These are phyloP conservation scores for Coemansia sp. DNA, from an alignment of 192 early-diverging fungal species.

Conservation along the genomic window DNA sequence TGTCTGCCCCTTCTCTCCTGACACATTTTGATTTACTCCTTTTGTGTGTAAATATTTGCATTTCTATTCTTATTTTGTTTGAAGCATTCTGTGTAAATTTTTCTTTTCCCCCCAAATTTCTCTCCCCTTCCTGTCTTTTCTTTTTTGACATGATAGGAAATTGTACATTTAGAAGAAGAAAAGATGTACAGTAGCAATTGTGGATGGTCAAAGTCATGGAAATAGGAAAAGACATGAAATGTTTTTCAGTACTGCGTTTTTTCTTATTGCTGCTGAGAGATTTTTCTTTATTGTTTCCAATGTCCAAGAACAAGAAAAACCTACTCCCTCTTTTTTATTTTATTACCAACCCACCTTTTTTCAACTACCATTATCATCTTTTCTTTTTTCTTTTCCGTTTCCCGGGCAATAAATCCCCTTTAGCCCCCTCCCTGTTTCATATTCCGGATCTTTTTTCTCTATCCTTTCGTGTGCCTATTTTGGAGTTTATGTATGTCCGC, in stretches of 20 bases:
- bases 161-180: background rate
- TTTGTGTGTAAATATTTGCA: too few relatives aligned
- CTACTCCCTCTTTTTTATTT: background rate
- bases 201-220: background rate
- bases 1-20: background rate
- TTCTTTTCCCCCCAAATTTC: background rate
- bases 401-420: background rate
- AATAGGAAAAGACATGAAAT: background rate
- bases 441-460: conserved; percentile 3
- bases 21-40: background rate
- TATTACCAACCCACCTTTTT: background rate
- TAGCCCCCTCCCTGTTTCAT: background rate
- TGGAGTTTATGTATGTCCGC: too few relatives aligned
- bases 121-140: background rate
- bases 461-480: background rate
- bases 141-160: background rate
- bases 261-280: background rate
- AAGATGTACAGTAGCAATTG: background rate
- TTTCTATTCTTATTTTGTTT: too few relatives aligned
- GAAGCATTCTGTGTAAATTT: too few relatives aligned
- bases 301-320: background rate
- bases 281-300: background rate
- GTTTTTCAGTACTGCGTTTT: background rate
- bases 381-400: background rate
- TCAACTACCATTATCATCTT: background rate